These are phyloP conservation scores for Rutstroemia sydowiana DNA, from an alignment of 2,329 filamentous ascomycete species.

Conservation along the genomic window DNA sequence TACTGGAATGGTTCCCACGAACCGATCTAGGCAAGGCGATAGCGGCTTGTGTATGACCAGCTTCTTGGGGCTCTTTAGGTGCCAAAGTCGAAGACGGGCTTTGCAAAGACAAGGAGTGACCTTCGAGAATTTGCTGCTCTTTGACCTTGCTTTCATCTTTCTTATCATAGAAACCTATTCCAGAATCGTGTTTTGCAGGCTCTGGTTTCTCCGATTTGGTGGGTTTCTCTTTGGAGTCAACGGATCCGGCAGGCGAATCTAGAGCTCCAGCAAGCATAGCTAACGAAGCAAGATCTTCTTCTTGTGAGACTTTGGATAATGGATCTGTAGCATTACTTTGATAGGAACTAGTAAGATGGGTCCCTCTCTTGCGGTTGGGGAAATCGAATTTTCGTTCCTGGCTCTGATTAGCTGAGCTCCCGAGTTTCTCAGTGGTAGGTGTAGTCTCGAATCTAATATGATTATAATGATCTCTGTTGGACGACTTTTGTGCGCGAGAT, in stretches of 20 bases:
- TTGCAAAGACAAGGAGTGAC: too few species aligned
- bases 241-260: neutral
- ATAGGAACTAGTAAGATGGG: neutral
- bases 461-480: neutral
- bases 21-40: too few species aligned
- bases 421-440: neutral
- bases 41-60: too few species aligned
- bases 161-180: neutral
- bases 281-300: conserved; percentile 19
- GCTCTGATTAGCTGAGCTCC: neutral
- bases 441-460: conserved; percentile 4
- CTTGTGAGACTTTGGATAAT: conserved; percentile 15
- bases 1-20: too few species aligned
- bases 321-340: conserved; percentile 8
- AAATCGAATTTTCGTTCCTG: neutral
- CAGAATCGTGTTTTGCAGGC: conserved; percentile 7
- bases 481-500: neutral
- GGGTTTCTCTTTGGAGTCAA: neutral
- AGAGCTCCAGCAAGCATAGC: conserved; percentile 15
- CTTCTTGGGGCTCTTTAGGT: too few species aligned
- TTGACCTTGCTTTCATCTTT: neutral
- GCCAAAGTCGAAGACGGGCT: too few species aligned
- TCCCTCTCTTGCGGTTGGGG: neutral
- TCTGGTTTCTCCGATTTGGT: neutral
- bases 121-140: neutral